Base-by-base conservation (phyloP, 768 basidiomycete genomes). In the Aureoboletus auriporus region DNA sequence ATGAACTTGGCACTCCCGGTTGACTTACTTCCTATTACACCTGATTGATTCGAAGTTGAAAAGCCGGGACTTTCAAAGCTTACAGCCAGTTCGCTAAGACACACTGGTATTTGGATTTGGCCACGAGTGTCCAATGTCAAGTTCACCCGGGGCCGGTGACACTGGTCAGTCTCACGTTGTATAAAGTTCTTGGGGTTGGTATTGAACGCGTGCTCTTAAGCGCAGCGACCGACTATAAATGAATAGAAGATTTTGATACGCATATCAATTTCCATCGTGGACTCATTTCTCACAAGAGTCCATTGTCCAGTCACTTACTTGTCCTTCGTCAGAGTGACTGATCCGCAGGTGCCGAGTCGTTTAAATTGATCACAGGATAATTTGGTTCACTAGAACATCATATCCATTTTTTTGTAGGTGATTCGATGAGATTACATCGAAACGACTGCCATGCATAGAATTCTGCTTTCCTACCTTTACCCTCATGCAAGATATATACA, bases 311-410 rank as follows among this genome's bases (percentile, higher is more conserved):
- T 86, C 49, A 68, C 67, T 39, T 80, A 79, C 52, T n/a, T n/a
- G n/a, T n/a, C n/a, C n/a, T n/a, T n/a, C 74, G 86, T 42, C 84
- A 82, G 62, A 78, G 80, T 50, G 83, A 87, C 57, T 75, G 79
- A 53, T 58, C 70, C 2, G 62, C 74, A 34, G 84, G 84, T 1
- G 33, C 74, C n/a, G 71, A 73, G 17, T 76, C 86, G 54, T 76
- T 75, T 38, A 71, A 72, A 14, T 61, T 86, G 41, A 63, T 76
- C 35, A 78, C 81, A 39, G 23, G 6, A 8, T 0, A 35, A 27
- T 3, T 35, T 9, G 43, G 54, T 43, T 49, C 38, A 54, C 31
- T 30, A 38, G 20, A 42, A 28, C n/a, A n/a, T n/a, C n/a, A 34
- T 45, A 26, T 39, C 42, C n/a, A n/a, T n/a, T n/a, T n/a, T n/a